Evolutionary conservation across 495 filamentous ascomycete species (phyloP).

Genomic region (Penicillium chermesinum): DNA sequence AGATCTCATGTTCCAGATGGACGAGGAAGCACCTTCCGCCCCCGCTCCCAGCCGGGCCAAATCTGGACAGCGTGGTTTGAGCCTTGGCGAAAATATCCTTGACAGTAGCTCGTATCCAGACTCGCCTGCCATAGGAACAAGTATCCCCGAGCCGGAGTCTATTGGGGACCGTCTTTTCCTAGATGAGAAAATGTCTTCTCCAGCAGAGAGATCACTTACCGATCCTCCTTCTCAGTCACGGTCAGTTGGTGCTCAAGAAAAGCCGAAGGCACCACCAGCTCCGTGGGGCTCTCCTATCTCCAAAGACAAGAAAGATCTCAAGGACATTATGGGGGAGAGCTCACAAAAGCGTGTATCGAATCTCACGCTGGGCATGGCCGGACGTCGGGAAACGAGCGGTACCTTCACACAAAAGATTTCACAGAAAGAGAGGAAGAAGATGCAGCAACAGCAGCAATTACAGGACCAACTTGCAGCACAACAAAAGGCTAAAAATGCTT

Average conservation of each 20-base stretch:
- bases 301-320: conserved; percentile 65
- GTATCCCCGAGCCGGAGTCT: conserved; percentile 26
- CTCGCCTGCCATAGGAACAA: conserved; percentile 27
- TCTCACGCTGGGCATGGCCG: conserved; percentile 64
- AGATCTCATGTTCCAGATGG: conserved; percentile 95
- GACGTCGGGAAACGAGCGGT: conserved; percentile 33
- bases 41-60: conserved; percentile 31
- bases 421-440: conserved; percentile 85
- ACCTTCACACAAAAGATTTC: conserved; percentile 57
- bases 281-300: conserved; percentile 62
- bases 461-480: conserved; percentile 49
- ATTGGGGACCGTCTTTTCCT: conserved; percentile 27
- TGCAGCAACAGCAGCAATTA: conserved; percentile 59
- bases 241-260: conserved; percentile 20
- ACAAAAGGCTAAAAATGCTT: conserved; percentile 42
- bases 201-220: conserved; percentile 13
- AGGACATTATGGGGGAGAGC: conserved; percentile 79
- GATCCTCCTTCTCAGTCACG: conserved; percentile 31
- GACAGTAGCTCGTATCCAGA: conserved; percentile 23
- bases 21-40: conserved; percentile 57
- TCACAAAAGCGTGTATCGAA: conserved; percentile 58
- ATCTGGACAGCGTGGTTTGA: conserved; percentile 20
- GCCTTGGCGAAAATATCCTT: conserved; percentile 7
- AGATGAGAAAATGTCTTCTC: conserved; percentile 34
- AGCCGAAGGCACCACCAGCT: conserved; percentile 12